phyloP scores from a whole-genome alignment of 1,284 basidiomycete species.

The Vanrija sp. region DNA sequence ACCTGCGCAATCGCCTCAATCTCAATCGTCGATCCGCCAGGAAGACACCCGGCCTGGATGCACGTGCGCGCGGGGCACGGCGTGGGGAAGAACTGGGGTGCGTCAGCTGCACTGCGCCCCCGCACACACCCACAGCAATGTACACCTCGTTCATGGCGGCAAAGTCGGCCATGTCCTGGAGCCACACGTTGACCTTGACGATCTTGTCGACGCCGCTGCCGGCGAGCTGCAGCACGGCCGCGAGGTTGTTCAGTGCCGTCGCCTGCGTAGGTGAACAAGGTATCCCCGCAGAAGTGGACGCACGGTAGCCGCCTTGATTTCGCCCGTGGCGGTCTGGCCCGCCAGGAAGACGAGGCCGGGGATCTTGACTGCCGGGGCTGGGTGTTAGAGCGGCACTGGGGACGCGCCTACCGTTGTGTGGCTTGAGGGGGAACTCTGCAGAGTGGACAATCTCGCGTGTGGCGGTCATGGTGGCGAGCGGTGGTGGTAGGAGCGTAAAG shows the following conservation, averaged over 20 bases:
- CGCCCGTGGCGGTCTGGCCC: constrained; percentile 33
- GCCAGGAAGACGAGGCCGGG: constrained; percentile 37
- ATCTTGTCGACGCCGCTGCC: constrained; percentile 71
- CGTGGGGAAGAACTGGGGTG: constrained; percentile 16
- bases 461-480: background rate
- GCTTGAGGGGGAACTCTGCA: constrained; percentile 36
- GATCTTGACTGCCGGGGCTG: constrained; percentile 33
- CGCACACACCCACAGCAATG: constrained; percentile 20
- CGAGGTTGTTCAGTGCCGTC: constrained; percentile 23
- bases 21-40: constrained; percentile 22
- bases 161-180: constrained; percentile 32
- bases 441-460: constrained; percentile 23
- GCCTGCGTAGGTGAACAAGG: background rate
- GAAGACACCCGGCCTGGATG: constrained; percentile 27
- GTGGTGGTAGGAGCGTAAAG: background rate
- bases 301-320: constrained; percentile 34
- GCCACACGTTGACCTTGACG: constrained; percentile 63
- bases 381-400: background rate
- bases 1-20: constrained; percentile 16
- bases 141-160: constrained; percentile 32
- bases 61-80: constrained; percentile 25
- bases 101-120: no score
- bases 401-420: constrained; percentile 29
- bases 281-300: background rate
- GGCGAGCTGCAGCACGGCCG: constrained; percentile 31